Base-by-base conservation (phyloP, 495 filamentous ascomycete genomes). In the Neurospora sp. region DNA sequence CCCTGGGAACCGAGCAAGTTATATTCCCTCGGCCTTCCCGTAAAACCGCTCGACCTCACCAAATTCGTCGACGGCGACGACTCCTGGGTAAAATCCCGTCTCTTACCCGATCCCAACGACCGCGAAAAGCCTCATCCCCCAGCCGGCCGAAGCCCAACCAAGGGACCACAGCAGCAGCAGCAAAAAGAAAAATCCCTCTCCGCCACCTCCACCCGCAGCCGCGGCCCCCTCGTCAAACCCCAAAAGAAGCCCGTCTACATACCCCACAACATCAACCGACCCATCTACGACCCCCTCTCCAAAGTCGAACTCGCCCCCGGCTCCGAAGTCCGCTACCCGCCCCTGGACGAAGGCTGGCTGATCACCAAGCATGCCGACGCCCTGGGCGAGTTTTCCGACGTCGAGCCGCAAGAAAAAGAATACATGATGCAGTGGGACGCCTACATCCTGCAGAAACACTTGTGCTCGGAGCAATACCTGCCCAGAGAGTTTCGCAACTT, bases 371-470 rank as follows among this genome's bases (percentile, higher is more conserved):
- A 87, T 73, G 81, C 84, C 35, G 85, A 88, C 70, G 83, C 80
- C 71, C 83, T 88, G 39, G 77, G 81, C 11, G 87, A 88, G 72
- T 88, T 85, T 71, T 81, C 79, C 54, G 87, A 88, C 74, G 79
- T 88, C 12, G 80, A 83, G 20, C 78, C 78, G 16, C 80, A 80
- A 16, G 87, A 88, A 71, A 87, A 86, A 72, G 87, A 88, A 73
- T 88, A 85, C 72, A 82, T 87, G 74, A 80, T 79, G 62, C 81
- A 83, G 69, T 88, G 86, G 85, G 86, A 88, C 71, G 78, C 81
- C 4, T 88, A 84, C 62, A 84, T 87, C 37, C 82, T 85, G 46
- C 77, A 75, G 39, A 79, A 84, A 75, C 83, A 83, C 69, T 75
- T 87, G 38, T 86, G 83, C 11, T 84, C 84, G n/a, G 79, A 81